These are phyloP conservation scores for Ulmus americana DNA, from an alignment of 331 rosid species.

Conservation along the genomic window DNA sequence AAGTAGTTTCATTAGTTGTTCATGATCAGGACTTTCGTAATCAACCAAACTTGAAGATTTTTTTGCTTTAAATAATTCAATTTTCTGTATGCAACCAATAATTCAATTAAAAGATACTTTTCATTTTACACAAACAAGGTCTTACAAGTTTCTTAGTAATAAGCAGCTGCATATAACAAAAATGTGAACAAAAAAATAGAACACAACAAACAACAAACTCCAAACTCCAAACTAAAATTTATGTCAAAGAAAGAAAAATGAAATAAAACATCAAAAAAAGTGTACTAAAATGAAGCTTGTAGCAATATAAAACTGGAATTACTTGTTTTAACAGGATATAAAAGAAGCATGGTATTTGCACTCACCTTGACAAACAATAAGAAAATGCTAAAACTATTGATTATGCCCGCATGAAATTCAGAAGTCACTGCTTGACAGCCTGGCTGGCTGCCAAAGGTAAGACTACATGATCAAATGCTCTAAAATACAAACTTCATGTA, in stretches of 20 bases:
- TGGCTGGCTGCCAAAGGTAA: conserved; percentile 73
- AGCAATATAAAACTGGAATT: not conserved
- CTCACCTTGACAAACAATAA: conserved; percentile 71
- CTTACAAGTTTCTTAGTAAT: no score
- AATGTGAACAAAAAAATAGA: no score
- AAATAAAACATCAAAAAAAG: not conserved
- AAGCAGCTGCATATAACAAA: no score
- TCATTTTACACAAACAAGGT: no score
- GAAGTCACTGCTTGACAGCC: conserved; percentile 68
- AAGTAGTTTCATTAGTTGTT: no score
- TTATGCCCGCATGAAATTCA: conserved; percentile 65
- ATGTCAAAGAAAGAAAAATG: not conserved
- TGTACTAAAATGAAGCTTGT: not conserved
- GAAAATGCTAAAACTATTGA: conserved; percentile 86
- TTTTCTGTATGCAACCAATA: no score
- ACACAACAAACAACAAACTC: no score
- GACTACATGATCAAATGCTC: conserved; percentile 78
- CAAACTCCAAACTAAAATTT: not conserved
- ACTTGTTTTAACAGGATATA: not conserved
- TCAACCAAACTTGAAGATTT: no score
- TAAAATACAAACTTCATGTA: conserved; percentile 32
- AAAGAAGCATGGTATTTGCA: not conserved
- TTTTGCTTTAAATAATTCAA: no score
- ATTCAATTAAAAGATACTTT: no score
- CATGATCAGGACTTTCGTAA: no score